Evolutionary conservation across 805 yeast species (phyloP), one percentile per base, ranked within the genome.

Genomic region (Lachancea lanzarotensis): DNA sequence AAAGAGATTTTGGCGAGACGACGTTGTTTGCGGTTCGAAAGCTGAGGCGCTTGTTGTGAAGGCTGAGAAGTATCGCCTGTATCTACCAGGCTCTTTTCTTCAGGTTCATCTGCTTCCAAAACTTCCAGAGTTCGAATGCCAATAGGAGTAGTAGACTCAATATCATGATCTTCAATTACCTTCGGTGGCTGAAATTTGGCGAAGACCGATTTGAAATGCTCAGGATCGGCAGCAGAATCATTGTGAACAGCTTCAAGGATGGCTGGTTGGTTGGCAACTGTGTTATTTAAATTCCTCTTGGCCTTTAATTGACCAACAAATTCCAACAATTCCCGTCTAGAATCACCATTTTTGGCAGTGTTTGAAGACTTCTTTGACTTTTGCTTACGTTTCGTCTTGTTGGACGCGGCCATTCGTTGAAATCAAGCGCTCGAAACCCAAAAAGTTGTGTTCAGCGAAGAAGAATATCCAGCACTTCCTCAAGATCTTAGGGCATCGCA

Each of bases 1-100:
- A 91, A 62, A 1, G 93, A 75, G 0, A 87, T 75, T 52, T 82
- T 81, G 29, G 15, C 70, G 38, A 63, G 56, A 48, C 72, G 72
- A 35, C 79, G 70, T 20, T 71, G 65, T 57, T 82, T 81, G 43
- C 77, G 71, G 45, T 73, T 78, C 3, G 63, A 57, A 3, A 50
- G 19, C 13, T 79, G 67, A 3, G 73, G 54, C 52, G 16, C 56
- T 17, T 43, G 47, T n/a, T 56, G 60, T 20, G 50, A 59, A 4
- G 57, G 61, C 25, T 53, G 47, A 40, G 19, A 52, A 40, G 3
- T 50, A 49, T 17, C 48, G 56, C n/a, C 47, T 46, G 16, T 37
- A 12, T 16, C 38, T 32, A 31, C 45, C 2, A 9, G 27, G 8
- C 6, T 16, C 17, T 11, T 30, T 18, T 38, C 22, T 2, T 10